A percentile compares a stretch with the other conserved stretches of the same genome.
Conservation (phyloP, 164 flowering plant genomes). For the Warburgia ugandensis region DNA sequence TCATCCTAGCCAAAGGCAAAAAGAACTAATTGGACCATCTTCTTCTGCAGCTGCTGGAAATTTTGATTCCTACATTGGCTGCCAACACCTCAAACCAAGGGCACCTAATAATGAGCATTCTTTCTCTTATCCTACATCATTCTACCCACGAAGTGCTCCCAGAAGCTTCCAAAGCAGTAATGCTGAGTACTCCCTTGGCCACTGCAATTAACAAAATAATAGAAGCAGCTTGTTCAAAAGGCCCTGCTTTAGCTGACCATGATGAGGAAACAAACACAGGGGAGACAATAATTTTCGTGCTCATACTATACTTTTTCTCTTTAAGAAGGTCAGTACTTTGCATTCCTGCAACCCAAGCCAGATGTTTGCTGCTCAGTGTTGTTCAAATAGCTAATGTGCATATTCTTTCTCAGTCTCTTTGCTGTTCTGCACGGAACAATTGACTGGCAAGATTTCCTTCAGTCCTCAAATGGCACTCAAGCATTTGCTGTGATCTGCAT, state of each 20-base stretch:
- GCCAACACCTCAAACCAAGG: slow-evolving; percentile 36
- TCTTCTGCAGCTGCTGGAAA: slow-evolving; percentile 54
- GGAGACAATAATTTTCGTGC: slow-evolving; percentile 40
- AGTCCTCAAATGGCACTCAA: slow-evolving; percentile 18
- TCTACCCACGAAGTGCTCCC: slow-evolving; percentile 43
- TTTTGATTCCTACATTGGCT: slow-evolving; percentile 19
- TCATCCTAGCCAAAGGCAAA: neutral
- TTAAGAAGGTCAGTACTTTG: slow-evolving; percentile 54
- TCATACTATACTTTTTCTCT: slow-evolving; percentile 49
- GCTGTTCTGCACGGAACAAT: slow-evolving; percentile 43
- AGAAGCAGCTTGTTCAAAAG: slow-evolving; percentile 48
- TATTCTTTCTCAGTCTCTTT: slow-evolving; percentile 31
- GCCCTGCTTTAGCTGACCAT: slow-evolving; percentile 48
- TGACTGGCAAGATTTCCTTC: slow-evolving; percentile 47
- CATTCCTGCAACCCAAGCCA: neutral
- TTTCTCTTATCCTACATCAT: slow-evolving; percentile 62
- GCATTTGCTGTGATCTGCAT: slow-evolving; percentile 35
- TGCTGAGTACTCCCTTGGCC: slow-evolving; percentile 40
- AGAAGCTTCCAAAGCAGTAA: slow-evolving; percentile 62
- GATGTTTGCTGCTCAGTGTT: neutral
- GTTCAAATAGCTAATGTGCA: slow-evolving; percentile 13
- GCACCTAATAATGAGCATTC: slow-evolving; percentile 41
- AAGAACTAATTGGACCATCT: slow-evolving; percentile 8
- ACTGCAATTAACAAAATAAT: slow-evolving; percentile 29
- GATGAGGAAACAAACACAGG: slow-evolving; percentile 53